A percentile compares a stretch with the other conserved stretches of the same genome.
Conservation (phyloP, 2,329 filamentous ascomycete species). For the Cadophora gregata region DNA sequence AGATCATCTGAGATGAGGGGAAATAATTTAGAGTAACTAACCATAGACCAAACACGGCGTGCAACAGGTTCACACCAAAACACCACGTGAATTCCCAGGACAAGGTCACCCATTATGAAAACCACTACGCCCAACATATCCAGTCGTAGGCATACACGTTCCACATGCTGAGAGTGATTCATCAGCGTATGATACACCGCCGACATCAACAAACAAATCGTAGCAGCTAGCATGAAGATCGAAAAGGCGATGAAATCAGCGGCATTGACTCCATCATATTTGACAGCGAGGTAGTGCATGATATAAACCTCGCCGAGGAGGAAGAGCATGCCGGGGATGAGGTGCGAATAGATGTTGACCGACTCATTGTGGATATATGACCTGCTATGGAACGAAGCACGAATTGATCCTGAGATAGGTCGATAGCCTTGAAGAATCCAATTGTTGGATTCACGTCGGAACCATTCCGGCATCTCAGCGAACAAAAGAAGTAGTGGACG, state of each 20-base stretch:
- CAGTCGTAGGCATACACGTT: conserved; percentile 47
- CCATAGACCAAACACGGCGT: not conserved
- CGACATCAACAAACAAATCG: conserved; percentile 48
- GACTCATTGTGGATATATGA: conserved; percentile 52
- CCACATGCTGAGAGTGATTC: conserved; percentile 47
- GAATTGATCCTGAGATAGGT: conserved; percentile 47
- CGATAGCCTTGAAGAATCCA: conserved; percentile 52
- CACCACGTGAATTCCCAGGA: conserved; percentile 49
- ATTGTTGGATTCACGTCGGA: conserved; percentile 46
- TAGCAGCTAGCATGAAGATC: conserved; percentile 47
- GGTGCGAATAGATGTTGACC: conserved; percentile 52
- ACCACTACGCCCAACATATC: conserved; percentile 49
- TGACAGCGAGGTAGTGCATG: conserved; percentile 38
- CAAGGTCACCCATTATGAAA: conserved; percentile 48
- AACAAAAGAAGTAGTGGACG: not conserved
- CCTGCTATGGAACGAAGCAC: conserved; percentile 49
- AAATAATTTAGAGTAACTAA: not conserved
- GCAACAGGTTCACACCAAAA: conserved; percentile 47
- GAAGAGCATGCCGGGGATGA: conserved; percentile 51
- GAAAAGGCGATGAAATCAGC: conserved; percentile 49
- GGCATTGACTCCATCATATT: conserved; percentile 45
- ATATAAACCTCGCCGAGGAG: conserved; percentile 44
- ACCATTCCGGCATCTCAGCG: conserved; percentile 50
- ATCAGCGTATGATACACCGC: conserved; percentile 49
- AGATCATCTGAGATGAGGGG: no score